Evolutionary conservation across 2,329 filamentous ascomycete species (phyloP).

Genomic region (Dactylonectria macrodidyma): DNA sequence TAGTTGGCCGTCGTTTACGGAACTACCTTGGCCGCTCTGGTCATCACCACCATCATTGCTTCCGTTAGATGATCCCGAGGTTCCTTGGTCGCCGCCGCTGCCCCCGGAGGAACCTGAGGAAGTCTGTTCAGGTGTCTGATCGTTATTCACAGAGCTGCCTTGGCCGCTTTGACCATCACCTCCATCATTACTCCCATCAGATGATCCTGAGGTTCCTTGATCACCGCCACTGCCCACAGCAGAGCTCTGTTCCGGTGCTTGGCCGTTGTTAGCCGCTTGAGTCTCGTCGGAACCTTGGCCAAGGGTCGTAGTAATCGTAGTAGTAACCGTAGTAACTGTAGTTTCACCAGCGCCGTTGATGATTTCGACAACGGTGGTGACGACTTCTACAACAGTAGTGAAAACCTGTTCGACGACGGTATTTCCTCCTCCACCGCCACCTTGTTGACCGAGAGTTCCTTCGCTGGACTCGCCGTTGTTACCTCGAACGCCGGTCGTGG

Average conservation of each 20-base stretch:
- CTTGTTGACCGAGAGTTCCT: background rate
- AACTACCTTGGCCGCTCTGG: background rate
- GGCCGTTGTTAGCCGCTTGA: background rate
- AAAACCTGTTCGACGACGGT: too few relatives aligned
- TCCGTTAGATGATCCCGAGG: background rate
- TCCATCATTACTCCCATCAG: background rate
- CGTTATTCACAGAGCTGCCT: background rate
- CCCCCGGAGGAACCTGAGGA: too few relatives aligned
- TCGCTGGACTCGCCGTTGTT: background rate
- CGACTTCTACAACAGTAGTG: too few relatives aligned
- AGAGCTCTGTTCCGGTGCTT: background rate
- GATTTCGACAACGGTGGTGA: too few relatives aligned
- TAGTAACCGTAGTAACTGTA: too few relatives aligned
- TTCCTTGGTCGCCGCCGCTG: background rate
- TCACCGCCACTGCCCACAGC: background rate
- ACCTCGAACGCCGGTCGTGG: background rate
- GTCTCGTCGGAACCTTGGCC: background rate
- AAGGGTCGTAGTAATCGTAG: too few relatives aligned
- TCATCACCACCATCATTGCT: background rate
- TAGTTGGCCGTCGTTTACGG: too few relatives aligned
- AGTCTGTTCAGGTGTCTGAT: background rate
- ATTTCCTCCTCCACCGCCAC: background rate
- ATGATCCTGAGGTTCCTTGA: background rate
- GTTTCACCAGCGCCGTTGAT: too few relatives aligned
- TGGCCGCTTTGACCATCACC: background rate